Evolutionary conservation across 768 basidiomycete genomes (phyloP).

Genomic region (Lepiota venenata): DNA sequence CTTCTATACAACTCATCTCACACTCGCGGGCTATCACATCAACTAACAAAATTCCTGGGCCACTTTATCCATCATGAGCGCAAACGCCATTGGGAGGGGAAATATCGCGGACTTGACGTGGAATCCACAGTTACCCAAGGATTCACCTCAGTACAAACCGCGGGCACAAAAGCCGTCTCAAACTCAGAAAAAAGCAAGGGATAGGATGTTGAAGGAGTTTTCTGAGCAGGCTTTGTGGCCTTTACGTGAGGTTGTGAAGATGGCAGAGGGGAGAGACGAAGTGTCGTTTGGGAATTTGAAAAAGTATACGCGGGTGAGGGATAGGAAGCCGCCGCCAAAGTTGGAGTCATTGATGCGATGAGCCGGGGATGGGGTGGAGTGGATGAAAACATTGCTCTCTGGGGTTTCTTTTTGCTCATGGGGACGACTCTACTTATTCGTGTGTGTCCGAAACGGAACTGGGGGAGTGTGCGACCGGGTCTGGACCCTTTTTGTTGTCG

Average conservation of each 20-base stretch:
- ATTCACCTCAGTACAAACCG: slow-evolving; percentile 12
- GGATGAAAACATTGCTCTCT: no score
- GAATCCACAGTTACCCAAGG: slow-evolving; percentile 11
- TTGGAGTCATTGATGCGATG: neutral
- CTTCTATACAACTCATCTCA: slow-evolving; percentile 59
- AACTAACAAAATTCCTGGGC: slow-evolving; percentile 52
- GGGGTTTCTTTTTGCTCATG: no score
- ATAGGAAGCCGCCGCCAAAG: slow-evolving; percentile 6
- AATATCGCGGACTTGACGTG: slow-evolving; percentile 10
- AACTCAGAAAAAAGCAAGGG: slow-evolving; percentile 12
- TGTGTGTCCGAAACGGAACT: neutral
- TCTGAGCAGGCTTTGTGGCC: slow-evolving; percentile 40
- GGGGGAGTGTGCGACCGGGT: neutral
- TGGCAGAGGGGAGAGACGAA: slow-evolving; percentile 55
- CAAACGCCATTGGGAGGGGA: slow-evolving; percentile 4
- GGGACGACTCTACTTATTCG: neutral
- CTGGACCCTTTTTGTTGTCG: neutral
- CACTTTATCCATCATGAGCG: slow-evolving; percentile 34
- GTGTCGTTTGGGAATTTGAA: slow-evolving; percentile 42
- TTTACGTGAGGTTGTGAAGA: slow-evolving; percentile 48
- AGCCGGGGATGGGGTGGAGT: neutral
- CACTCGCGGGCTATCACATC: slow-evolving; percentile 61
- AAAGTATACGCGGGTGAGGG: slow-evolving; percentile 26
- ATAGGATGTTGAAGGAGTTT: slow-evolving; percentile 20
- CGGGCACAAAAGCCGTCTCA: slow-evolving; percentile 10